Evolutionary conservation across 768 basidiomycete genomes (phyloP).

Genomic region (Phlebiopsis flavidoalba): DNA sequence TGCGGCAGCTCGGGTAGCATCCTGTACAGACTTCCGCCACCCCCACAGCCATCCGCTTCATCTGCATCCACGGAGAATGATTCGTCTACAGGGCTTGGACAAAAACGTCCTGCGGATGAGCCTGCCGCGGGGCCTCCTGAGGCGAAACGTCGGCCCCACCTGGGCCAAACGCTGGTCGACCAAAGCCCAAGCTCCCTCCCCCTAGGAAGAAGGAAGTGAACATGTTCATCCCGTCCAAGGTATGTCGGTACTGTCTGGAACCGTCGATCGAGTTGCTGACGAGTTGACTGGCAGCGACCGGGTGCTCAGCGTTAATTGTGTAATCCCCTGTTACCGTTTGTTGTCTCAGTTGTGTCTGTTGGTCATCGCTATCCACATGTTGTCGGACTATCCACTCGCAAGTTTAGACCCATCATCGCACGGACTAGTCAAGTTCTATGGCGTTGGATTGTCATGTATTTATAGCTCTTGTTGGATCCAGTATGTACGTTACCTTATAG

Average conservation of each 20-base stretch:
- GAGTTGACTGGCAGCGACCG: neutral
- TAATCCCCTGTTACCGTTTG: neutral
- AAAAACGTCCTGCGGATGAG: conserved; percentile 2
- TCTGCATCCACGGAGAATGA: neutral
- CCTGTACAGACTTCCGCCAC: neutral
- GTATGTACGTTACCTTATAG: neutral
- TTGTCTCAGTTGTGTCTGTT: neutral
- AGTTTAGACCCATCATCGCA: neutral
- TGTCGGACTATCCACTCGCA: neutral
- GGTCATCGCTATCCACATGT: neutral
- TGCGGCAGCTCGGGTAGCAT: neutral
- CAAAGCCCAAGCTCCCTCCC: neutral
- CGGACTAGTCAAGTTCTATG: neutral
- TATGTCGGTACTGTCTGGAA: neutral
- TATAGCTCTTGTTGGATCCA: neutral
- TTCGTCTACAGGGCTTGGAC: neutral
- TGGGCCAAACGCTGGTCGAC: neutral
- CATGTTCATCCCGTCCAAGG: conserved; percentile 22
- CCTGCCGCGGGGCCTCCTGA: neutral
- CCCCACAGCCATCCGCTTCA: neutral
- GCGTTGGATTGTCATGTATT: neutral
- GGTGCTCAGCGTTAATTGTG: neutral
- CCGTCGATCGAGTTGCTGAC: neutral
- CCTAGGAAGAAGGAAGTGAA: conserved; percentile 6
- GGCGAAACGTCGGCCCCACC: neutral